Base-by-base conservation (phyloP, 2,329 filamentous ascomycete species). In the Aspergillus tubingensis region DNA sequence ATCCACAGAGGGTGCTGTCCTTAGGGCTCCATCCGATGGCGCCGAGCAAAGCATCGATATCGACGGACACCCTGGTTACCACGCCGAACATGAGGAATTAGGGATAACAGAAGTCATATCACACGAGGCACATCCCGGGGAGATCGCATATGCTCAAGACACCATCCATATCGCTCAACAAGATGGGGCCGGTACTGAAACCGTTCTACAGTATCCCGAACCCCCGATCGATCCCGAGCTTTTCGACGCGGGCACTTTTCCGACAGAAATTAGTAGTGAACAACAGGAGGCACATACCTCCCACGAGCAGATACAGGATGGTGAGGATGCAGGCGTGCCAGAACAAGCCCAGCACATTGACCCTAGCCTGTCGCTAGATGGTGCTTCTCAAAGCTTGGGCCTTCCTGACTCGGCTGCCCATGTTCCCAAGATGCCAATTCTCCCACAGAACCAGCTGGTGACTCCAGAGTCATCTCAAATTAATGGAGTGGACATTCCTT, bases 391-490 rank as follows among this genome's bases (percentile, higher is more conserved):
- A 47, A 36, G 36, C 10, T 8, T 38, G 23, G 30, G 36, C 8
- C 11, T 38, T n/a, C 47, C 43, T 25, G 15, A 39, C 6, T 43
- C 44, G 13, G 21, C 17, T n/a, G 61, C 58, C 6, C 17, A 36
- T 39, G 13, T 21, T 43, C 39, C 38, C 30, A n/a, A 47, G 19
- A n/a, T 19, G 11, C 50, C 54, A n/a, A 41, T 49, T 10, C 50
- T 43, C 38, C 39, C 52, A 43, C 27, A 36, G 36, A 39, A 54
- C 17, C 69, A 67, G 53, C 58, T 68, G 8, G 36, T 65, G 10
- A 70, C 67, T 8, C 65, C 68, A 25, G 67, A 66, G 38, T 61
- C 60, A 44, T 70, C 70, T 1, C 72, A 75, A 27, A 61, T 65
- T 27, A 41, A 36, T n/a, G 53, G 54, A 21, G 15, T 30, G 48